Evolutionary conservation across 208 protist species (phyloP).

Genomic region (Leishmania amazonensis): DNA sequence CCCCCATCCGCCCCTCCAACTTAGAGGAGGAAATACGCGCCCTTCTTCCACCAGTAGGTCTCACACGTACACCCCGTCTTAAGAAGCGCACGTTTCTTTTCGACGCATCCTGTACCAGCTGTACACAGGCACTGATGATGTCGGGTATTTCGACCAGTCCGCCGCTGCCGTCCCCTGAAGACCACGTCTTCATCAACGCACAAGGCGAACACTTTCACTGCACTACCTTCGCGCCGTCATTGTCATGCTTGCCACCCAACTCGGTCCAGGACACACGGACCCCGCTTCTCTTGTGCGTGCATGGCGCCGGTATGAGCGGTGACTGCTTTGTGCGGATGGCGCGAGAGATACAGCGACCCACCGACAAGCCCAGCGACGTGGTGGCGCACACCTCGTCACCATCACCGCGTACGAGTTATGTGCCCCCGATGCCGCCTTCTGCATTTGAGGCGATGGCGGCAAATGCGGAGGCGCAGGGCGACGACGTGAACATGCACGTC

Average conservation of each 20-base stretch:
- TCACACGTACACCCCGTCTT: neutral
- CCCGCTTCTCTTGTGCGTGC: constrained; percentile 87
- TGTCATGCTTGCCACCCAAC: neutral
- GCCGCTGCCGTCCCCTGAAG: constrained; percentile 14
- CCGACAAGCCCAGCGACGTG: neutral
- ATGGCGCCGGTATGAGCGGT: constrained; percentile 89
- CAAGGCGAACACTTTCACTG: constrained; percentile 59
- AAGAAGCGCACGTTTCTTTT: neutral
- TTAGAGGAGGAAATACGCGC: neutral
- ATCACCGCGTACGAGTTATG: neutral
- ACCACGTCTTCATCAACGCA: constrained; percentile 42
- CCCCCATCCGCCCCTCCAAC: neutral
- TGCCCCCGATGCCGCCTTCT: neutral
- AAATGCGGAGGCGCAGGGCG: constrained; percentile 20
- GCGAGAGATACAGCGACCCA: constrained; percentile 32
- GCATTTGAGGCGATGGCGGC: neutral
- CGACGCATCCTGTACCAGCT: neutral
- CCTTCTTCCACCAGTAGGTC: neutral
- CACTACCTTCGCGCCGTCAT: constrained; percentile 38
- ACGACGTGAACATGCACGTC: constrained; percentile 52
- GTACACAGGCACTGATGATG: neutral
- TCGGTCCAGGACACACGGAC: neutral
- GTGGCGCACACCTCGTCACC: neutral
- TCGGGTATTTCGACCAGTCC: neutral
- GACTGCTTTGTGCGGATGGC: constrained; percentile 72